Base-by-base conservation (phyloP, 73 alveolate species). In the Symbiodinium natans region DNA sequence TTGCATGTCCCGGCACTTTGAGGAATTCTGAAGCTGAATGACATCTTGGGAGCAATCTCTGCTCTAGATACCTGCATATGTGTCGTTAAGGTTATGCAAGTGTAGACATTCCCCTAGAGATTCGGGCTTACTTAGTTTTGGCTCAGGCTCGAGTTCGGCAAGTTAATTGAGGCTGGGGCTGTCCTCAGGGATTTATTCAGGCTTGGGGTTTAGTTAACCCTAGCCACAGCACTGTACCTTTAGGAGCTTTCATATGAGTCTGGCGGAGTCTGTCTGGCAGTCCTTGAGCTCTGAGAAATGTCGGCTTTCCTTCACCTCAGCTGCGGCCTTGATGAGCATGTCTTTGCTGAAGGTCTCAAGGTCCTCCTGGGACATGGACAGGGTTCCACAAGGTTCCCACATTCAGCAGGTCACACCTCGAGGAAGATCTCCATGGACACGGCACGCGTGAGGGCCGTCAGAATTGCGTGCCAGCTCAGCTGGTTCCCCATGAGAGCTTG, bases 271-370 rank as follows among this genome's bases (percentile, higher is more conserved):
- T n/a, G n/a, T n/a, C n/a, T n/a, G n/a, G n/a, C n/a, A n/a, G 77
- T 63, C 77, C 77, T 63, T 63, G 10, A 63, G 77, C 77, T 63
- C 77, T 19, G 77, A 63, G 31, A 63, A 63, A 23, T 63, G 77
- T 23, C 87, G 87, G 87, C 87, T 80, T 40, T 80, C 87, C 19
- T 39, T 80, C 56, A 80, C 87, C 48, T 34, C 48, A 54, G 48
- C 87, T 7, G 87, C 48, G 38, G 87, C 87, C 54, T 39, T 34
- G 56, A 80, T 36, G 34, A 80, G 33, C 56, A 80, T 80, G 38
- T 80, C 87, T 25, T 80, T 80, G 54, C 42, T 25, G 54, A 80
- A 38, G 43, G 15, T 33, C 29, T n/a, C 84, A 3, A 34, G 43
- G 43, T 73, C 84, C 43, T 73, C 84, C 84, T 73, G 41, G n/a